A percentile compares a stretch with the other conserved stretches of the same genome.
These are phyloP conservation scores for Lachnum nothofagi DNA, from an alignment of 2,329 filamentous ascomycete genomes.

Conservation along the genomic window DNA sequence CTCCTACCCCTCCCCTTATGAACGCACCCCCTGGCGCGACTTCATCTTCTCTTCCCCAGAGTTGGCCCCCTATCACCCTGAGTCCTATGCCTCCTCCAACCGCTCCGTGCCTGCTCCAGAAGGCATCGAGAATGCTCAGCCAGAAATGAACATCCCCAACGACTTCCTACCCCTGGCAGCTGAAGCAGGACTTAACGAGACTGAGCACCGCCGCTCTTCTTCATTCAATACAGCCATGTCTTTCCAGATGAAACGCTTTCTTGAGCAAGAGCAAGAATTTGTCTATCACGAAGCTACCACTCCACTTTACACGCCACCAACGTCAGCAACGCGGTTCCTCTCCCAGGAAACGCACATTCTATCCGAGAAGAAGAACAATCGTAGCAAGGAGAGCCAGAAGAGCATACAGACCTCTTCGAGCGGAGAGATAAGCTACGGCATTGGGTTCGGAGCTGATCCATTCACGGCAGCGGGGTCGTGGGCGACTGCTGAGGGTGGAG, in stretches of 20 bases:
- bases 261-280: conserved; percentile 9
- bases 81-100: conserved; percentile 14
- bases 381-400: conserved; percentile 18
- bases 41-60: neutral
- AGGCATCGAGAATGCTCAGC: conserved; percentile 20
- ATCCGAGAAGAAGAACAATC: conserved; percentile 8
- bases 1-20: conserved; percentile 1
- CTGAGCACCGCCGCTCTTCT: conserved; percentile 11
- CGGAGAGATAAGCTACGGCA: conserved; percentile 9
- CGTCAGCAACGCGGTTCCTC: conserved; percentile 4
- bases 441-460: conserved; percentile 13
- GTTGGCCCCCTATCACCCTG: conserved; percentile 3
- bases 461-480: conserved; percentile 17
- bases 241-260: conserved; percentile 17
- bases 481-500: too few relatives aligned
- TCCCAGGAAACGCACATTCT: conserved; percentile 11
- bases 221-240: conserved; percentile 15
- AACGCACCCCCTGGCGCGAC: conserved; percentile 1
- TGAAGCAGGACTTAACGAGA: conserved; percentile 12
- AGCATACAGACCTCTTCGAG: conserved; percentile 16
- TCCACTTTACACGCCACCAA: neutral
- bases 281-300: neutral
- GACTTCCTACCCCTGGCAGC: conserved; percentile 14
- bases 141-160: conserved; percentile 12
- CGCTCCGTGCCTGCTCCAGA: conserved; percentile 16